phyloP scores from a whole-genome alignment of 2,329 filamentous ascomycete genomes.

The Colletotrichum camelliae region DNA sequence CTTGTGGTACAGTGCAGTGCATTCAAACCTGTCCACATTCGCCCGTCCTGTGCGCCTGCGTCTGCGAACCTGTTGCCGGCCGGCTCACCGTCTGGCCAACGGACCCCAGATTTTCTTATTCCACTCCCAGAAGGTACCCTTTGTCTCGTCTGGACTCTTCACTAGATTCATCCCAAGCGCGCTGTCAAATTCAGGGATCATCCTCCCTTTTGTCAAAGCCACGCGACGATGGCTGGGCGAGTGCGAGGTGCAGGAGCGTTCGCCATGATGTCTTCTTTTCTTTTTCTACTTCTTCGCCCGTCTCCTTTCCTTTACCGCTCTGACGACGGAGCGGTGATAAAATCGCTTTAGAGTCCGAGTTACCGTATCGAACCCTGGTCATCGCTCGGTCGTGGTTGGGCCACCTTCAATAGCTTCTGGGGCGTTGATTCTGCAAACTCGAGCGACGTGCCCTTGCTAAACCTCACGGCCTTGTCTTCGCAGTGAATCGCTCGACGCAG shows the following conservation, averaged over 20 bases:
- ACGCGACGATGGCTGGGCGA: conserved; percentile 16
- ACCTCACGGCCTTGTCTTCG: neutral
- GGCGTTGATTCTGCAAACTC: neutral
- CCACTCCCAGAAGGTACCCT: neutral
- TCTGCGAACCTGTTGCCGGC: conserved; percentile 6
- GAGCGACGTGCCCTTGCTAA: neutral
- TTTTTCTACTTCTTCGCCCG: neutral
- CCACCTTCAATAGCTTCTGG: neutral
- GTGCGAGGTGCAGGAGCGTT: conserved; percentile 11
- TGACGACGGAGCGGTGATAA: neutral
- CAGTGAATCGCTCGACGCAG: neutral
- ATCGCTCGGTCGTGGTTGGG: neutral
- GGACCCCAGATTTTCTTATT: conserved; percentile 12
- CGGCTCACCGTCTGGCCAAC: conserved; percentile 12
- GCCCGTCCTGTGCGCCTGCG: neutral
- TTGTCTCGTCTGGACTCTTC: conserved; percentile 17
- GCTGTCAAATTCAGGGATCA: conserved; percentile 6
- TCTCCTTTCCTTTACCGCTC: conserved; percentile 2
- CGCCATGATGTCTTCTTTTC: conserved; percentile 11
- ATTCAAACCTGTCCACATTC: neutral
- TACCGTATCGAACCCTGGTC: conserved; percentile 5
- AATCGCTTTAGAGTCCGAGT: neutral
- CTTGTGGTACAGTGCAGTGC: neutral
- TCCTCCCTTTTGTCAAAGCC: conserved; percentile 15
- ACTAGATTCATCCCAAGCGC: neutral